phyloP scores from a whole-genome alignment of 345 rosid genomes.

The Gynandropsis gynandra region DNA sequence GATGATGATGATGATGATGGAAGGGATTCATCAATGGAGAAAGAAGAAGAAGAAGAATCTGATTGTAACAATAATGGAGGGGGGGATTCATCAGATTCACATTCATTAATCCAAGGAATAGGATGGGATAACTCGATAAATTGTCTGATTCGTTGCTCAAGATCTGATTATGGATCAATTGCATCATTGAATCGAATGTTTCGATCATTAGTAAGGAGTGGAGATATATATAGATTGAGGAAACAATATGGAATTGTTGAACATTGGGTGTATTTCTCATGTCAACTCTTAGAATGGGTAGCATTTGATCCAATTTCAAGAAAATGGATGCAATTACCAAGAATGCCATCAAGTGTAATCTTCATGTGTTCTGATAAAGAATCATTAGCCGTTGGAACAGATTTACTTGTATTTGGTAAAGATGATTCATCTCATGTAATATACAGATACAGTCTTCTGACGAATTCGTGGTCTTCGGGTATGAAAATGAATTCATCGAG shows the following conservation, averaged over 20 bases:
- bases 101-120: constrained; percentile 55
- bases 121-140: constrained; percentile 73
- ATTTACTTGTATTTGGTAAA: constrained; percentile 80
- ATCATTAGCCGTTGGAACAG: constrained; percentile 91
- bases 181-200: constrained; percentile 61
- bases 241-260: constrained; percentile 48
- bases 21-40: too few species aligned
- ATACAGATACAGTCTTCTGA: constrained; percentile 72
- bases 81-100: constrained; percentile 46
- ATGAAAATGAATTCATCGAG: constrained; percentile 74
- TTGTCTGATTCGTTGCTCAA: constrained; percentile 65
- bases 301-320: constrained; percentile 71
- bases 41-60: constrained; percentile 21
- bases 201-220: constrained; percentile 54
- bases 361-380: constrained; percentile 76
- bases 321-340: constrained; percentile 81
- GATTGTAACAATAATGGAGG: constrained; percentile 31
- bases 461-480: constrained; percentile 76
- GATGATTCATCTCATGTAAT: constrained; percentile 63
- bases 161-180: constrained; percentile 78
- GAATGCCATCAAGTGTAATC: constrained; percentile 60
- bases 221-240: constrained; percentile 66
- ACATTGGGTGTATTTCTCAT: constrained; percentile 90
- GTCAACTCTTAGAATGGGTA: constrained; percentile 80
- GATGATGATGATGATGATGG: constrained; percentile 5